Evolutionary conservation across 2,329 filamentous ascomycete species (phyloP).

Genomic region (Colletotrichum plurivorum): DNA sequence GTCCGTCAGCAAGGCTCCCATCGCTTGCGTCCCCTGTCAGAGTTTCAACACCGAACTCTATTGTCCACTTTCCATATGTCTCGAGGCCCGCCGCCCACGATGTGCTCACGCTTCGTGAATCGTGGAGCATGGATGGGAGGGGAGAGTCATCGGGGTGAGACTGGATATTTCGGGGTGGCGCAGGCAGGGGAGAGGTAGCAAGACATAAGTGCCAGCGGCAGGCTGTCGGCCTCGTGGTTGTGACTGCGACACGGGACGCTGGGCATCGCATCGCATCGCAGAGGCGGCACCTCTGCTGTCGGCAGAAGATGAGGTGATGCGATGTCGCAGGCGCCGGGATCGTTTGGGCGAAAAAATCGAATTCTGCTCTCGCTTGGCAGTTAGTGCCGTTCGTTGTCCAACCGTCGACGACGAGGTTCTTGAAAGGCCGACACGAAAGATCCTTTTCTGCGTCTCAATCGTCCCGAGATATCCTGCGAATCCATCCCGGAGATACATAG

Average conservation of each 20-base stretch:
- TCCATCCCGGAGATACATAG: too few species aligned
- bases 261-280: neutral
- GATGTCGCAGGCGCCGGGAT: neutral
- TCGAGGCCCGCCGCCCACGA: slow-evolving; percentile 26
- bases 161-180: slow-evolving; percentile 18
- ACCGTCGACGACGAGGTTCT: slow-evolving; percentile 2
- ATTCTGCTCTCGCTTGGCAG: slow-evolving; percentile 23
- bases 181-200: neutral
- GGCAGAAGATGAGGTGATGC: slow-evolving; percentile 6
- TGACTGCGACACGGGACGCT: slow-evolving; percentile 6
- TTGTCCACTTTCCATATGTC: slow-evolving; percentile 21
- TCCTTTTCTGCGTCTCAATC: slow-evolving; percentile 30
- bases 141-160: slow-evolving; percentile 10
- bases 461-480: neutral
- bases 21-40: slow-evolving; percentile 28
- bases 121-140: slow-evolving; percentile 16
- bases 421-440: slow-evolving; percentile 36
- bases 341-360: neutral
- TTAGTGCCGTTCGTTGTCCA: slow-evolving; percentile 21
- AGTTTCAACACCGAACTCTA: slow-evolving; percentile 39
- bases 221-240: slow-evolving; percentile 4
- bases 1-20: slow-evolving; percentile 30
- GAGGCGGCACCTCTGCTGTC: neutral
- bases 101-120: slow-evolving; percentile 15
- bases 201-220: slow-evolving; percentile 15